A percentile compares a stretch with the other conserved stretches of the same genome.
Evolutionary conservation across 2,329 filamentous ascomycete species (phyloP).

Genomic region (Clonostachys byssicola): DNA sequence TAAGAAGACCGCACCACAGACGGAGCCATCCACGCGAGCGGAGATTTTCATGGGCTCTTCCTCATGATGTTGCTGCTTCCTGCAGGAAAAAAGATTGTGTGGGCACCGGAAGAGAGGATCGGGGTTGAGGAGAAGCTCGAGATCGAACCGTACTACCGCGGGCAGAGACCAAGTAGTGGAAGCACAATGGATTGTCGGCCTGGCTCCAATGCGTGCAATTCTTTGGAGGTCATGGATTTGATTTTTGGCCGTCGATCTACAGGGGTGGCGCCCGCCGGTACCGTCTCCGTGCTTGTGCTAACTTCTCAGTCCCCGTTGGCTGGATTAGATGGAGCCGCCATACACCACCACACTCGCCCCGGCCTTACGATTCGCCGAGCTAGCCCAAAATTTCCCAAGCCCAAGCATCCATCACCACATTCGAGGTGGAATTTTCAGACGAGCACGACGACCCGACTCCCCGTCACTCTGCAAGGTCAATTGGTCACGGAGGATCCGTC

Average conservation of each 20-base stretch:
- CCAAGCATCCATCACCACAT: neutral
- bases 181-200: no score
- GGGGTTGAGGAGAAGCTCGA: no score
- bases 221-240: no score
- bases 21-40: conserved; percentile 55
- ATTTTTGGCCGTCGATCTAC: no score
- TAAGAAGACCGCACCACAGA: conserved; percentile 51
- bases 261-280: neutral
- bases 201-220: no score
- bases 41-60: conserved; percentile 57
- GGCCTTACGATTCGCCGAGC: conserved; percentile 14
- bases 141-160: no score
- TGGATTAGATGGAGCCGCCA: neutral
- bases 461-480: no score
- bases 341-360: neutral
- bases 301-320: neutral
- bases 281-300: neutral
- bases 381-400: conserved; percentile 8
- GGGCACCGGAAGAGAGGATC: no score
- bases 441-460: no score
- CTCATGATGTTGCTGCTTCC: conserved; percentile 31
- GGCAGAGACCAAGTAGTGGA: neutral
- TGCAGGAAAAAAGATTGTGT: no score
- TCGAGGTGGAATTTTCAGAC: neutral
- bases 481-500: no score